Evolutionary conservation across 202 grass and related monocot genomes (phyloP), one percentile per base, ranked within the genome.

Genomic region (Setaria viridis): DNA sequence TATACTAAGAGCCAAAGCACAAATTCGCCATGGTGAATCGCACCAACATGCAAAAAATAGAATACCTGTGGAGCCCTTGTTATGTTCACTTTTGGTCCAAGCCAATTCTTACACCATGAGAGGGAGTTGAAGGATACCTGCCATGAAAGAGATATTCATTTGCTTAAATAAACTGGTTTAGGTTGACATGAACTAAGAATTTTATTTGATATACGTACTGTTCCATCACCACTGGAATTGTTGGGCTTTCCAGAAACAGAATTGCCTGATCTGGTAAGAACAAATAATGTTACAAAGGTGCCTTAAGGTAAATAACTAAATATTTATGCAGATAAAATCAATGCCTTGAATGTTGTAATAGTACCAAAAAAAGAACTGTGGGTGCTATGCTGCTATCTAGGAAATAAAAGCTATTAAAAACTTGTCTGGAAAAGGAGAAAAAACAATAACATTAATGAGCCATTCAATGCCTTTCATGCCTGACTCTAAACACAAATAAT

Each of bases 61-160:
- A 76, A 78, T 94, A 98, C 95, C 89, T 98, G 95, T 51, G 91
- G 91, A 82, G 95, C 76, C 87, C 95, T 98, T 19, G 95, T 94
- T 87, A 98, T 92, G 80, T 98, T 95, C 60, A 95, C 93, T 89
- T 98, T 95, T 80, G 95, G 90, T 12, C 93, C 95, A 71, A 98
- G 91, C 95, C 95, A 98, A 16, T 92, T 89, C 62, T 98, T 95
- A 91, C 95, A 98, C 95, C 90, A 95, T 72, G 95, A 95, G 33
- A 98, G 95, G 29, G 95, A 98, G 84, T 94, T 95, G 64, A 95
- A 98, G 57, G 95, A 79, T 64, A 98, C 95, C 95, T 98, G 89
- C 14, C 76, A 81, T 80, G 50, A 79, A 70, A 72, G 8, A 75
- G 4, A 42, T 82, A 76, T 86, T 82, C 17, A 84, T 47, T 69